Base-by-base conservation (phyloP, 108 stramenopile genomes). In the Thalassiosira profunda region DNA sequence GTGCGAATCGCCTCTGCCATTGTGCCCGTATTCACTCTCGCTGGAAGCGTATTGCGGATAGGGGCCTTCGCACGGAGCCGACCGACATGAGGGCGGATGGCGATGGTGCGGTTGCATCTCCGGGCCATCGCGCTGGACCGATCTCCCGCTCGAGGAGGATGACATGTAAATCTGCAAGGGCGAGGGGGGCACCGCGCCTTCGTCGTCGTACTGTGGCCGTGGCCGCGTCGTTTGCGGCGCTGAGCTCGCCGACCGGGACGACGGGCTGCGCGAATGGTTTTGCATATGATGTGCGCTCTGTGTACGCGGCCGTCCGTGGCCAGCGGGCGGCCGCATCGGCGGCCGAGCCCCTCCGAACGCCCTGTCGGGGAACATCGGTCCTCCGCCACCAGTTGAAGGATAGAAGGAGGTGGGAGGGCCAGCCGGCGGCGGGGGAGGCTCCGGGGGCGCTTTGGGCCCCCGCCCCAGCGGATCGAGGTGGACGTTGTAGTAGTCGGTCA, bases 401-500 rank as follows among this genome's bases (percentile, higher is more conserved):
- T 44, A 17, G 31, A 15, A 33, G 23, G 9, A 28, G 20, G 3
- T 38, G 26, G 1, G 17, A 36, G 25, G 38, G 36, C 20, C 7
- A 48, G 35, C 52, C 15, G 37, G 51, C 38, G 36, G 37, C 35
- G 37, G 57, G 11, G 57, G 58, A 2, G 65, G 53, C 14, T 15
- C 34, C 12, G 3, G 63, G 2, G 20, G 49, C 24, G 17, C 4
- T 38, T 40, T 67, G 25, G 65, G 65, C 33, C 53, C 53, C 17
- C 65, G 65, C 21, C 52, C 52, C 29, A 67, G 28, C 23, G 65
- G 65, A 51, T 67, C 65, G 6, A 65, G 24, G 37, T 67, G n/a
- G n/a, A n/a, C n/a, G n/a, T n/a, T n/a, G n/a, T n/a, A n/a, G n/a
- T n/a, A n/a, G n/a, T n/a, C n/a, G n/a, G n/a, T n/a, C n/a, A n/a